Evolutionary conservation across 208 protist species (phyloP), one percentile per base, ranked within the genome.

Genomic region (Leishmania aethiopica): DNA sequence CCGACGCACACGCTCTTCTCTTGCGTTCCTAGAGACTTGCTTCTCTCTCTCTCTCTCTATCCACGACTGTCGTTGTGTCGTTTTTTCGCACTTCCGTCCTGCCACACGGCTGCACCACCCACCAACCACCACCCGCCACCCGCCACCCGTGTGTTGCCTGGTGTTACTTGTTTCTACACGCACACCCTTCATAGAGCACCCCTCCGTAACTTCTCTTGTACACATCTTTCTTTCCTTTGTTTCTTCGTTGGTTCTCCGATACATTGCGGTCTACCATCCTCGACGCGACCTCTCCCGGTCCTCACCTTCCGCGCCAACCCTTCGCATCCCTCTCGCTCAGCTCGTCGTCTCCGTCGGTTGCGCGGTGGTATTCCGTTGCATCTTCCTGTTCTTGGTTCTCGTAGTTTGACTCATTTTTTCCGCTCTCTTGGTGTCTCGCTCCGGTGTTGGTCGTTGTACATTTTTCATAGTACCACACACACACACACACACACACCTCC

Each of bases 121-220:
- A 8, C 28, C 37, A 25, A 10, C 45, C 10, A 8, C 28, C 37
- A 25, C 72, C 13, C 45, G 19, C 28, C 37, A 25, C 72, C 13
- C 45, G 19, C 8, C 37, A 25, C 72, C 45, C 45, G 40, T 51
- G 47, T 55, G n/a, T 45, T 49, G 35, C 51, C 1, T 17, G 22
- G 22, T 47, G 69, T 15, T 40, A 17, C 47, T 75, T 35, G 42
- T n/a, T 42, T 28, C n/a, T 71, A 28, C 55, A 71, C 75, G 59
- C 59, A 70, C 80, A 19, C 49, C 25, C 25, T 3, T 8, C 75
- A 51, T 78, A 49, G 71, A 74, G 37, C 64, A 72, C 53, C 73
- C 28, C 62, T 67, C 62, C 32, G 32, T 67, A 40, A 3, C n/a
- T 37, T 67, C n/a, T 37, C 13, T 25, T 37, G 49, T 35, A 74